phyloP scores from a whole-genome alignment of 257 asterid genomes.

The Verbascum thapsus region DNA sequence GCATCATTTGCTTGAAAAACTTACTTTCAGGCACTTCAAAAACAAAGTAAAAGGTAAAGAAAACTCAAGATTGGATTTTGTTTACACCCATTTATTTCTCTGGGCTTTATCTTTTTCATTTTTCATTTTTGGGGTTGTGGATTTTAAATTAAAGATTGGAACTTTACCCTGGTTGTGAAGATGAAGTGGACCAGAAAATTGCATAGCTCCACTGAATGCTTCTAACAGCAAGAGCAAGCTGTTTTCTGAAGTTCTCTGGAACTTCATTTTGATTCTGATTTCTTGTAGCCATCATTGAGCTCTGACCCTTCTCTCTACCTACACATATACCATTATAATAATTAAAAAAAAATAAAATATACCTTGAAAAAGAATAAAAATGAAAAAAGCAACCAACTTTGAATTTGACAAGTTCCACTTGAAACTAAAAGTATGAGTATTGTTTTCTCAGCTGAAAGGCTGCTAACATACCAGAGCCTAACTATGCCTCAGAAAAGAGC shows the following conservation, averaged over 20 bases:
- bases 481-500: too few relatives aligned
- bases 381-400: slow-evolving; percentile 27
- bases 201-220: slow-evolving; percentile 93
- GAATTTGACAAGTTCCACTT: slow-evolving; percentile 30
- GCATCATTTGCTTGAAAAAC: background rate
- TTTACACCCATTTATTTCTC: slow-evolving; percentile 7
- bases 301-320: slow-evolving; percentile 16
- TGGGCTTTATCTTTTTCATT: background rate
- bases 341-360: background rate
- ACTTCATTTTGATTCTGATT: slow-evolving; percentile 41
- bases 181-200: slow-evolving; percentile 78
- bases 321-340: slow-evolving; percentile 21
- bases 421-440: slow-evolving; percentile 3
- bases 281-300: slow-evolving; percentile 51
- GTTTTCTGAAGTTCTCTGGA: slow-evolving; percentile 51
- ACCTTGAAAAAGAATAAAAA: background rate
- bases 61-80: background rate
- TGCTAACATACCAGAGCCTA: slow-evolving; percentile 24
- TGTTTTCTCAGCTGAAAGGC: slow-evolving; percentile 30
- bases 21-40: background rate
- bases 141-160: slow-evolving; percentile 15
- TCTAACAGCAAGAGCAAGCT: slow-evolving; percentile 79
- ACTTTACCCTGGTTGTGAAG: slow-evolving; percentile 64
- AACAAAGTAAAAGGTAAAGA: background rate
- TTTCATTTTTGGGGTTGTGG: background rate